Conservation (phyloP, 2,329 filamentous ascomycete species). For the Fusarium bulbicola region DNA sequence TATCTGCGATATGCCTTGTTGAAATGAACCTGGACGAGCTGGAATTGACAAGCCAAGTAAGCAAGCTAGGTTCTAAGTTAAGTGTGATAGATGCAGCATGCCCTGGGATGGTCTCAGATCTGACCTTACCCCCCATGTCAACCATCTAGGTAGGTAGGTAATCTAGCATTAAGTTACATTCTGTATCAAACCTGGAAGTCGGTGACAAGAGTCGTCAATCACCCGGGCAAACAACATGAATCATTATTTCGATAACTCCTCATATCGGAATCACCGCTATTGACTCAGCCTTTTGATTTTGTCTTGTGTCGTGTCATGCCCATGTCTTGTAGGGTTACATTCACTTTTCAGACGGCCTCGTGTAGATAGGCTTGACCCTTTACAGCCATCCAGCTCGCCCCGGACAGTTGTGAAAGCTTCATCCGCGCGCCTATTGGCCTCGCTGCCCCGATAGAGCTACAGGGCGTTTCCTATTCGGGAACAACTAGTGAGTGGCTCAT, state of each 20-base stretch:
- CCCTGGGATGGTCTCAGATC: conserved; percentile 17
- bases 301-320: conserved; percentile 2
- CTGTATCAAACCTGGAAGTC: not conserved
- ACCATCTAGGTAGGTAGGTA: not conserved
- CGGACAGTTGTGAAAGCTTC: conserved; percentile 32
- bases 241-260: conserved; percentile 10
- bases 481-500: conserved; percentile 41
- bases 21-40: conserved; percentile 30
- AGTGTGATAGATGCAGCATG: conserved; percentile 3
- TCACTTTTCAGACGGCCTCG: conserved; percentile 37
- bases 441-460: conserved; percentile 26
- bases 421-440: conserved; percentile 44
- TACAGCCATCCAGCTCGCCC: conserved; percentile 42
- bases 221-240: not conserved
- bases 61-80: not conserved
- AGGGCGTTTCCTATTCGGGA: conserved; percentile 36
- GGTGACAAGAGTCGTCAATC: not conserved
- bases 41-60: conserved; percentile 14
- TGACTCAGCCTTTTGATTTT: conserved; percentile 28
- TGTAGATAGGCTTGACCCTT: conserved; percentile 32
- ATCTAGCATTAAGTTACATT: conserved; percentile 2
- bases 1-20: conserved; percentile 13
- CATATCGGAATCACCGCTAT: conserved; percentile 29
- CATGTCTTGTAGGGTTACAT: conserved; percentile 28
- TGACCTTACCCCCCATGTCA: not conserved